These are phyloP conservation scores for Pythium rishiriense DNA, from an alignment of 352 stramenopile species.

Conservation along the genomic window DNA sequence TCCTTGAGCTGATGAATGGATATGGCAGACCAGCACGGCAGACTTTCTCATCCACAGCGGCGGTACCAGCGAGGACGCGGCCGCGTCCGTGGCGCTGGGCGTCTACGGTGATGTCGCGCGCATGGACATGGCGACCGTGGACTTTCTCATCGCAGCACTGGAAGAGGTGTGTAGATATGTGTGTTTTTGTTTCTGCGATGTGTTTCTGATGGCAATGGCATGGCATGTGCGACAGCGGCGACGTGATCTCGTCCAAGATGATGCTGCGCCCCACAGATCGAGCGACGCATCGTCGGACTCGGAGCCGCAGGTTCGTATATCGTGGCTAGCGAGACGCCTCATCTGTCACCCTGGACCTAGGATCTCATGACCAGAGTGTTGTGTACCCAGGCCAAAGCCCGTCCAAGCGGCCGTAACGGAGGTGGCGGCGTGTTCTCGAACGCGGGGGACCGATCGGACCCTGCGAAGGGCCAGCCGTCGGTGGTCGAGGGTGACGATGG, in stretches of 20 bases:
- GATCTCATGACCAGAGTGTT: too few species aligned
- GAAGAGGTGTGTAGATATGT: constrained; percentile 45
- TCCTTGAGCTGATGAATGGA: not conserved
- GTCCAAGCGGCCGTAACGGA: too few species aligned
- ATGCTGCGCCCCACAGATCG: not conserved
- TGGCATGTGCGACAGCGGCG: too few species aligned
- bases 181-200: not conserved
- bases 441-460: too few species aligned
- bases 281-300: not conserved
- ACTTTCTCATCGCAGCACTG: constrained; percentile 67
- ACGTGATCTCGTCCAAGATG: constrained; percentile 6
- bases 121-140: constrained; percentile 67
- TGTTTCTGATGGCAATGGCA: too few species aligned
- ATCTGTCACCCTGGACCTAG: too few species aligned
- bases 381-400: not conserved
- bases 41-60: constrained; percentile 1
- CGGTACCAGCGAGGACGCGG: not conserved
- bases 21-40: constrained; percentile 5
- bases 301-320: constrained; percentile 9
- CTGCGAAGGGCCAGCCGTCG: too few species aligned
- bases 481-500: too few species aligned
- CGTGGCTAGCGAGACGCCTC: too few species aligned
- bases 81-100: constrained; percentile 28
- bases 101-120: constrained; percentile 43
- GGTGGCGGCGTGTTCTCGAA: too few species aligned